Evolutionary conservation across 1,284 basidiomycete genomes (phyloP), one percentile per base, ranked within the genome.

Genomic region (Agaricales sp.): DNA sequence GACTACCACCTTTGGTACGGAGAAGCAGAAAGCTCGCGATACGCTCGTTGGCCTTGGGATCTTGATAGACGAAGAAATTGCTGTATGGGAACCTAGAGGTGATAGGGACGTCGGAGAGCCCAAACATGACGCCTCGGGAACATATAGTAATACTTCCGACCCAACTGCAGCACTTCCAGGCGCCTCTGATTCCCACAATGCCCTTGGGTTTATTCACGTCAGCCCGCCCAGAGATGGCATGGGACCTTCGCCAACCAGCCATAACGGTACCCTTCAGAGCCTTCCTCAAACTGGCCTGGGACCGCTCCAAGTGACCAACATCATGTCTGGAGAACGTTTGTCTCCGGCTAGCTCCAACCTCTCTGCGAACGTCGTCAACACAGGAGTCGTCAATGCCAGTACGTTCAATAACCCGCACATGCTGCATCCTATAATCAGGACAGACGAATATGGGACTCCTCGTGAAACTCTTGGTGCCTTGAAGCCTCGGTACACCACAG

Each of bases 51-150:
- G 50, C 53, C 43, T 45, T 45, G 25, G 16, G 6, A 41, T 41
- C 16, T 16, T 41, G 8, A 41, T 41, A n/a, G 39, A 41, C 19
- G 39, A 41, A 16, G 39, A 41, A 41, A 41, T 41, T 16, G 39
- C 39, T 47, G 52, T 57, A 23, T 68, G 64, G 67, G 63, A 64
- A 39, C 63, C 59, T 50, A 58, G 59, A 30, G 60, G 64, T 11
- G 67, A 68, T 55, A 62, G 66, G 43, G 65, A 68, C 46, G 64
- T 65, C 4, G 66, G 66, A 6, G 65, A 67, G 53, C 65, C 66
- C 11, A 66, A 59, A 49, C 60, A 63, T 26, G 57, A 59, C 3
- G 54, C 54, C 18, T n/a, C n/a, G n/a, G 59, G 56, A 46, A 57
- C 55, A 39, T 55, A 43, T 30, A 25, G 52, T 16, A 13, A 41